A percentile compares a stretch with the other conserved stretches of the same genome.
phyloP scores from a whole-genome alignment of 2,329 filamentous ascomycete genomes.

The Sclerotinia subarctica region DNA sequence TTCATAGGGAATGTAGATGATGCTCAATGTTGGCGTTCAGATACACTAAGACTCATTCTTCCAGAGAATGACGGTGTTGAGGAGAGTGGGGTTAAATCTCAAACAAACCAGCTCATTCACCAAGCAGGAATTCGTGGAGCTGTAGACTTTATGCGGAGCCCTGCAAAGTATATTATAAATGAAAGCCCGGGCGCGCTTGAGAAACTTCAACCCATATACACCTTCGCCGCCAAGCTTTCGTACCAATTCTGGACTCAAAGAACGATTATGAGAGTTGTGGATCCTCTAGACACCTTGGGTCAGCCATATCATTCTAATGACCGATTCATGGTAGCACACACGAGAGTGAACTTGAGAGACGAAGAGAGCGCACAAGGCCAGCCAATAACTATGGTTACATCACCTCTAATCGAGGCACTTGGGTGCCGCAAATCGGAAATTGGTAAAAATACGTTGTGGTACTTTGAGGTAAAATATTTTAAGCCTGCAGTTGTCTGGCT shows the following conservation, averaged over 20 bases:
- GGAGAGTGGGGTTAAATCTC: not conserved
- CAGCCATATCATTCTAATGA: not conserved
- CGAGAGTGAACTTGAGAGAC: rapidly evolving
- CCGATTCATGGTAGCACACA: too few relatives aligned
- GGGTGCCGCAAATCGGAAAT: rapidly evolving
- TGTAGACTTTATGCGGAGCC: not conserved
- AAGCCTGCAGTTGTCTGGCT: rapidly evolving
- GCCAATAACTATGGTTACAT: not conserved
- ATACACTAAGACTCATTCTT: not conserved
- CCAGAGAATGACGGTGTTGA: not conserved
- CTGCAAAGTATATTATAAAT: not conserved
- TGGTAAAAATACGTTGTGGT: not conserved
- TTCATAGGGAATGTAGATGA: not conserved
- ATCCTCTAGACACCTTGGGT: not conserved
- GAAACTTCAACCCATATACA: not conserved
- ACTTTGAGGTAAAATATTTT: rapidly evolving
- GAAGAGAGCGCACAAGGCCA: not conserved
- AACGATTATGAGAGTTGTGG: not conserved
- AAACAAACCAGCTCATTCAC: not conserved
- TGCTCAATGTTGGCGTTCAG: not conserved
- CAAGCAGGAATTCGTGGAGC: not conserved
- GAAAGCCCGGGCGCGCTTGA: not conserved
- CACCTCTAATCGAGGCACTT: not conserved
- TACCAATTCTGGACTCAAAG: rapidly evolving
- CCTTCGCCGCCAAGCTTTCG: not conserved